Conservation (phyloP, 2,329 filamentous ascomycete species). For the Clonostachys rosea region DNA sequence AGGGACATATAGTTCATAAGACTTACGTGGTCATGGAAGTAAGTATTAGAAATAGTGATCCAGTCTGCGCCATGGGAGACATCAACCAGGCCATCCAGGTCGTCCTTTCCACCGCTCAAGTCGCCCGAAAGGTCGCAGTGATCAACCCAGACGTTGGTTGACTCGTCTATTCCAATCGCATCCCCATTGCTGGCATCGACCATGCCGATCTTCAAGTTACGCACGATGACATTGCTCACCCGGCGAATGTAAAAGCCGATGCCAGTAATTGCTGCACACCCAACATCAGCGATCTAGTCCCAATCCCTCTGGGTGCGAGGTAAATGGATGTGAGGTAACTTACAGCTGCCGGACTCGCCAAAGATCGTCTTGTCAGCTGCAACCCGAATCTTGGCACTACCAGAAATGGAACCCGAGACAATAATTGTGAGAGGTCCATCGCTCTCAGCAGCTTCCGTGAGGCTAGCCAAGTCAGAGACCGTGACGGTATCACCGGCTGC, state of each 20-base stretch:
- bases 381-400: slow-evolving; percentile 18
- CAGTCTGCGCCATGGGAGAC: slow-evolving; percentile 33
- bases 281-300: slow-evolving; percentile 27
- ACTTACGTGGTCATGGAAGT: slow-evolving; percentile 30
- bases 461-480: slow-evolving; percentile 12
- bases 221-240: slow-evolving; percentile 49
- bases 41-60: slow-evolving; percentile 31
- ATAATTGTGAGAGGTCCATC: slow-evolving; percentile 18
- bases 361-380: slow-evolving; percentile 37
- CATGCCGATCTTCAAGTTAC: slow-evolving; percentile 44
- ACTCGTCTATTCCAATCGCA: slow-evolving; percentile 39
- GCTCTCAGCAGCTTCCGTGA: slow-evolving; percentile 15
- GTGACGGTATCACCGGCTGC: slow-evolving; percentile 17
- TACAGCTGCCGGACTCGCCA: slow-evolving; percentile 21
- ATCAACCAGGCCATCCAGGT: slow-evolving; percentile 33
- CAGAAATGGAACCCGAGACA: slow-evolving; percentile 17
- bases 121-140: slow-evolving; percentile 30
- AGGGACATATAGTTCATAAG: neutral
- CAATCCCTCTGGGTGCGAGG: slow-evolving; percentile 21
- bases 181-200: slow-evolving; percentile 42
- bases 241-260: slow-evolving; percentile 1
- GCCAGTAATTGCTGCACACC: too few relatives aligned
- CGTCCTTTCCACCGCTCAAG: slow-evolving; percentile 27
- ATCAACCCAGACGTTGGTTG: slow-evolving; percentile 41
- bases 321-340: neutral